Percentiles rank a stretch among this genome's conserved stretches.
Conservation (phyloP, 371 early-diverging fungal genomes). For the Mucor mucedo region DNA sequence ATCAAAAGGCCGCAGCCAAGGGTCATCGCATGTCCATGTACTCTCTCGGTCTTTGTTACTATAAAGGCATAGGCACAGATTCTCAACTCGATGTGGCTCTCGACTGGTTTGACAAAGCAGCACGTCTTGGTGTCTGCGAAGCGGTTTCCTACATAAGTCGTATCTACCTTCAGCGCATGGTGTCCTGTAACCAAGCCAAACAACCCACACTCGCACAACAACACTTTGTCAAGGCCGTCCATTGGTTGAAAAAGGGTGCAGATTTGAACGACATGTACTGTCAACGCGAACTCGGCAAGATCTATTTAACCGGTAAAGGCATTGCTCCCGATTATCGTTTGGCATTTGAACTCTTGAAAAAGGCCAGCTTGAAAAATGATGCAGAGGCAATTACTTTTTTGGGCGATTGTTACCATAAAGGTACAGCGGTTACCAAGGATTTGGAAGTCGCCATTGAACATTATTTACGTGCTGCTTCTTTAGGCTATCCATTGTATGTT, state of each 20-base stretch:
- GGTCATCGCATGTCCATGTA: constrained; percentile 51
- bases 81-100: constrained; percentile 42
- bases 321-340: constrained; percentile 57
- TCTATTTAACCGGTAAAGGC: constrained; percentile 80
- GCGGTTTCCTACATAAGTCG: constrained; percentile 52
- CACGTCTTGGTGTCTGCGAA: constrained; percentile 44
- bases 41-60: constrained; percentile 53
- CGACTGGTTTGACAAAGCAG: constrained; percentile 53
- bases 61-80: constrained; percentile 45
- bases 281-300: constrained; percentile 83
- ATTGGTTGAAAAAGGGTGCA: constrained; percentile 53
- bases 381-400: constrained; percentile 80
- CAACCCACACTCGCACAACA: constrained; percentile 25
- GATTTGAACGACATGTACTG: constrained; percentile 58
- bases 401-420: constrained; percentile 60
- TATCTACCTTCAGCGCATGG: constrained; percentile 37
- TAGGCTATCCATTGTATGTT: constrained; percentile 49
- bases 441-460: constrained; percentile 60
- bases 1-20: constrained; percentile 55
- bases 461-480: constrained; percentile 40
- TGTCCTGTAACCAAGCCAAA: neutral
- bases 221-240: constrained; percentile 39
- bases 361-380: constrained; percentile 79
- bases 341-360: constrained; percentile 80
- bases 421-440: constrained; percentile 57